Evolutionary conservation across 345 rosid species (phyloP).

Genomic region (Populus ilicifolia): DNA sequence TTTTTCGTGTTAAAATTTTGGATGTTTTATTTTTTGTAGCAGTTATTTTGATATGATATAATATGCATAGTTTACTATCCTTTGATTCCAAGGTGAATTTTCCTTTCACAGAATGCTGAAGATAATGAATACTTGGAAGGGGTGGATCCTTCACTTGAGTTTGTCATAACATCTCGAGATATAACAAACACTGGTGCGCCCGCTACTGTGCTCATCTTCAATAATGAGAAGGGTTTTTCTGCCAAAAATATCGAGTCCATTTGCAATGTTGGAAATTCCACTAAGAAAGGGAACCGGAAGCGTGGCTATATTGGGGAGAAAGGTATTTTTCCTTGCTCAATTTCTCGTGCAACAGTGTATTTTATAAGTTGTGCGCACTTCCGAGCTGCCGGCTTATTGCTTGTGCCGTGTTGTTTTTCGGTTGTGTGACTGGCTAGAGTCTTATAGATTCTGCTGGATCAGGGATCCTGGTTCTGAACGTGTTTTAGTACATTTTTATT

Average conservation of each 20-base stretch:
- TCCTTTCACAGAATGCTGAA: constrained; percentile 52
- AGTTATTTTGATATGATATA: not conserved
- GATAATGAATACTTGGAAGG: constrained; percentile 62
- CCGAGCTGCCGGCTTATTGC: not conserved
- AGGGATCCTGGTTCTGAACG: not conserved
- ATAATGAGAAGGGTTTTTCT: too few relatives aligned
- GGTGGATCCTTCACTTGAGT: constrained; percentile 69
- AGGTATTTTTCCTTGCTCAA: constrained; percentile 34
- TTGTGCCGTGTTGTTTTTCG: not conserved
- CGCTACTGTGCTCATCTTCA: too few relatives aligned
- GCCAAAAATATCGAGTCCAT: too few relatives aligned
- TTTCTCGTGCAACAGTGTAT: not conserved
- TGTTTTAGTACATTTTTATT: not conserved
- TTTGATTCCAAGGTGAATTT: not conserved
- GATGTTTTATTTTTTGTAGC: not conserved
- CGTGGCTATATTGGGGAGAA: constrained; percentile 76
- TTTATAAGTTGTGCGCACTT: not conserved
- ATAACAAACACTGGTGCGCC: constrained; percentile 64
- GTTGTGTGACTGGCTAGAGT: not conserved
- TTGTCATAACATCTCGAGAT: constrained; percentile 61
- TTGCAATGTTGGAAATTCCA: too few relatives aligned
- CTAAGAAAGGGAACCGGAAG: constrained; percentile 25
- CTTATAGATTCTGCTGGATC: not conserved
- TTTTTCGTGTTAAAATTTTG: not conserved
- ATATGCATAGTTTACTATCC: not conserved